A percentile compares a stretch with the other conserved stretches of the same genome.
These are phyloP conservation scores for Garcia nutans DNA, from an alignment of 345 rosid genomes.

Conservation along the genomic window DNA sequence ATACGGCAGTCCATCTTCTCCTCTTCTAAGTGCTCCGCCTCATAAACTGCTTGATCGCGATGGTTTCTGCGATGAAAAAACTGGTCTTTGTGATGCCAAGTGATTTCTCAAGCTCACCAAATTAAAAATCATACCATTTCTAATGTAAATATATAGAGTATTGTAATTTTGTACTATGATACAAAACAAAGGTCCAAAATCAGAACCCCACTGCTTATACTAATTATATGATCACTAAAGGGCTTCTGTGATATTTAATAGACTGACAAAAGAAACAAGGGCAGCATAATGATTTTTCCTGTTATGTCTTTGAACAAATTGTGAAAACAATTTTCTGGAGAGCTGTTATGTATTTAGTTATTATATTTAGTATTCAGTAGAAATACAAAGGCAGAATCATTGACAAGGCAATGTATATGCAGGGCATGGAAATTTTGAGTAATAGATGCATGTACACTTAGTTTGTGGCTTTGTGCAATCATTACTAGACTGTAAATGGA, in stretches of 20 bases:
- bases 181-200: background rate
- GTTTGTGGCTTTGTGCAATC: background rate
- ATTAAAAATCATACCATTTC: background rate
- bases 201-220: background rate
- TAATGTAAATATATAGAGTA: background rate
- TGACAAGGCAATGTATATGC: background rate
- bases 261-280: background rate
- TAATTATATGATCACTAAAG: background rate
- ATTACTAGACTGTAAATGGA: background rate
- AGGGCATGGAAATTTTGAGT: background rate
- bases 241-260: background rate
- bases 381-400: background rate
- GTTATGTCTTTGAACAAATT: background rate
- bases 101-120: constrained; percentile 4
- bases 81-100: constrained; percentile 74
- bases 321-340: background rate
- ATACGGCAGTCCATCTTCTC: constrained; percentile 83
- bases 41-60: constrained; percentile 76
- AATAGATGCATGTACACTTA: background rate
- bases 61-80: constrained; percentile 71
- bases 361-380: too few species aligned
- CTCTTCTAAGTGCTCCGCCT: constrained; percentile 82
- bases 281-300: background rate
- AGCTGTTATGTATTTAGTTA: too few species aligned
- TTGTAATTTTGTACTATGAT: background rate